Percentiles rank a stretch among this genome's conserved stretches.
phyloP scores from a whole-genome alignment of 352 stramenopile species.

The Pythium sp. region DNA sequence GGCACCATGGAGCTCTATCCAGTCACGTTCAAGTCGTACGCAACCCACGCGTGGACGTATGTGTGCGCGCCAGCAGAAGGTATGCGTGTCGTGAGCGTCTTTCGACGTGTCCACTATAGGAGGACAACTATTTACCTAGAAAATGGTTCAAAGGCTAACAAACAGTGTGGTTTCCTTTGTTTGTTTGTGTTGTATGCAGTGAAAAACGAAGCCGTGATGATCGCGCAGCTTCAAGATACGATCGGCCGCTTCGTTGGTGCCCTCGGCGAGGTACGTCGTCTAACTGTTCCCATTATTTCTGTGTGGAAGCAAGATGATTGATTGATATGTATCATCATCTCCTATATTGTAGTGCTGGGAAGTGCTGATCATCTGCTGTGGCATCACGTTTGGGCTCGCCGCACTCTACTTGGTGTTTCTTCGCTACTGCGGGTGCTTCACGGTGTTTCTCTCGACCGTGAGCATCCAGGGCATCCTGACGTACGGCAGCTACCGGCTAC shows the following conservation, averaged over 20 bases:
- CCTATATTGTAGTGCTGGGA: constrained; percentile 48
- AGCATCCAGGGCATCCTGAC: constrained; percentile 59
- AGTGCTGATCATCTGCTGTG: constrained; percentile 58
- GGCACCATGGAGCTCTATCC: constrained; percentile 27
- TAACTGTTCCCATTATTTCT: too few species aligned
- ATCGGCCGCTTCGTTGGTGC: constrained; percentile 76
- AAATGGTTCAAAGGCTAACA: background rate
- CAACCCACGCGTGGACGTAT: constrained; percentile 63
- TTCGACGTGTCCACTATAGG: background rate
- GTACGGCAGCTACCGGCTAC: constrained; percentile 60
- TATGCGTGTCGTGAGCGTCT: constrained; percentile 16
- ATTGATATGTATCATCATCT: background rate
- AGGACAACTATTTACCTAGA: background rate
- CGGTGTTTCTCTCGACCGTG: constrained; percentile 60
- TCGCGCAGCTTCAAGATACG: constrained; percentile 69
- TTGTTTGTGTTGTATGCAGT: constrained; percentile 24
- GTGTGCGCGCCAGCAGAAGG: constrained; percentile 60
- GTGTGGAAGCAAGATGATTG: background rate
- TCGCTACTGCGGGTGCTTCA: constrained; percentile 71
- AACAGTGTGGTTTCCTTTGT: background rate
- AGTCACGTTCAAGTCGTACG: constrained; percentile 67
- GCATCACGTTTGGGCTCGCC: constrained; percentile 53
- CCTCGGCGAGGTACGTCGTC: constrained; percentile 31
- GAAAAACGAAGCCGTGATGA: constrained; percentile 49
- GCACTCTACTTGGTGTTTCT: constrained; percentile 66